Evolutionary conservation across 1,284 basidiomycete genomes (phyloP), one percentile per base, ranked within the genome.

Genomic region (Trichosporon sp.): DNA sequence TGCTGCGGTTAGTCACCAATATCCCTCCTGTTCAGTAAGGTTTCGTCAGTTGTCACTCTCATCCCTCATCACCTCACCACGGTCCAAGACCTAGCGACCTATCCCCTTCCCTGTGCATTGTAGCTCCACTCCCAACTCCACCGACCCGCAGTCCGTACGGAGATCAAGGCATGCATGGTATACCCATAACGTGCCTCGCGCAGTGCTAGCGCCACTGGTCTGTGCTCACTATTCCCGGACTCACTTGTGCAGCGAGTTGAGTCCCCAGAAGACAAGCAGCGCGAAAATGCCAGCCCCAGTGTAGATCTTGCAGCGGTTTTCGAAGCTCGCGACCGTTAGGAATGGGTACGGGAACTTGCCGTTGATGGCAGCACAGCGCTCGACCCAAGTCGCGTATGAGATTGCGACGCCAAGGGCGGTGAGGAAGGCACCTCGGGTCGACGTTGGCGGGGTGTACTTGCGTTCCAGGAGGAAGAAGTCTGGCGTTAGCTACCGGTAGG

Each of bases 311-410:
- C 86, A 66, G 16, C 90, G 84, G 32, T 83, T 77, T 8, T 78
- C 71, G 14, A 86, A 80, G 0, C 84, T 78, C 72, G 84, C 87
- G 29, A 87, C 71, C 0, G 86, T 89, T 64, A 92, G 81, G 81
- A 92, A 92, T 0, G 90, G 90, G 78, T 92, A 92, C 19, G 90
- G 89, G 78, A 91, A 92, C 2, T 73, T 76, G n/a, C 85, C 85
- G 62, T 73, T 70, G 63, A 88, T 89, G 72, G 81, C 82, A 6
- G 87, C 87, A 70, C 86, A 88, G 68, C 86, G 85, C 71, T 92
- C 90, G 8, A 86, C 86, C 85, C 88, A 90, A 9, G 74, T 76
- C 0, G 81, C 81, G 71, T 92, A 92, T 76, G 83, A 83, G 4
- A 83, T 19, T 1, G 85, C 81, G 65, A 82, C 85, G 0, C 79